Percentiles rank a stretch among this genome's conserved stretches.
Conservation (phyloP, 331 rosid species). For the Stylosanthes scabra region DNA sequence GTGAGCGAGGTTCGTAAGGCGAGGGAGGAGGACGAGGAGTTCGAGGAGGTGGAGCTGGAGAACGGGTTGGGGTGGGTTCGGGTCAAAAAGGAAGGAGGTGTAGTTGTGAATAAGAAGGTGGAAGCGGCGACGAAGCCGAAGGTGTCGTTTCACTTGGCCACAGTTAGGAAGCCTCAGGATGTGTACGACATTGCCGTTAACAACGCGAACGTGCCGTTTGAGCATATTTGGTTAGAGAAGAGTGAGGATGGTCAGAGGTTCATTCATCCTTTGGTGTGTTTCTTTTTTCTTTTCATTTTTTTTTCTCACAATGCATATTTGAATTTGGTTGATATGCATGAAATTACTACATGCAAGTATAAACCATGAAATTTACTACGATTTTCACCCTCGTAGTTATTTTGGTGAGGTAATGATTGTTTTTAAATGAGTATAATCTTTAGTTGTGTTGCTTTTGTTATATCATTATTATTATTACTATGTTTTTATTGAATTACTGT, state of each 20-base stretch:
- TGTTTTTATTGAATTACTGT: too few species aligned
- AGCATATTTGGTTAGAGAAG: conserved; percentile 83
- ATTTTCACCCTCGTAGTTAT: too few species aligned
- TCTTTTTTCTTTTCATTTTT: too few species aligned
- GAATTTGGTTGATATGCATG: background rate
- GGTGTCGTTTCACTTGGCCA: conserved; percentile 81
- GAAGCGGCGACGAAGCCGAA: conserved; percentile 47
- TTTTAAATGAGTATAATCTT: background rate
- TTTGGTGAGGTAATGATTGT: too few species aligned
- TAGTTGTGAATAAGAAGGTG: background rate
- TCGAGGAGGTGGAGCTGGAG: conserved; percentile 36
- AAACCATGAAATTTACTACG: too few species aligned
- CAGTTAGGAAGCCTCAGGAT: conserved; percentile 80
- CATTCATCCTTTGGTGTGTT: conserved; percentile 87
- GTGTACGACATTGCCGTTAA: conserved; percentile 68
- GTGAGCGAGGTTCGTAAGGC: conserved; percentile 61
- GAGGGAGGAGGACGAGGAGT: conserved; percentile 54
- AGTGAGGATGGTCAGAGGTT: conserved; percentile 75
- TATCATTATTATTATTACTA: background rate
- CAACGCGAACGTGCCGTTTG: conserved; percentile 75
- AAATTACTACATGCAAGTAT: too few species aligned
- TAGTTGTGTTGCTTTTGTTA: conserved; percentile 15
- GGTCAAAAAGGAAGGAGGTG: conserved; percentile 52
- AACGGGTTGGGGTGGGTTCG: conserved; percentile 63
- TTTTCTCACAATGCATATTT: background rate